Evolutionary conservation across 306 rosid genomes (phyloP).

Genomic region (Begonia masoniana): DNA sequence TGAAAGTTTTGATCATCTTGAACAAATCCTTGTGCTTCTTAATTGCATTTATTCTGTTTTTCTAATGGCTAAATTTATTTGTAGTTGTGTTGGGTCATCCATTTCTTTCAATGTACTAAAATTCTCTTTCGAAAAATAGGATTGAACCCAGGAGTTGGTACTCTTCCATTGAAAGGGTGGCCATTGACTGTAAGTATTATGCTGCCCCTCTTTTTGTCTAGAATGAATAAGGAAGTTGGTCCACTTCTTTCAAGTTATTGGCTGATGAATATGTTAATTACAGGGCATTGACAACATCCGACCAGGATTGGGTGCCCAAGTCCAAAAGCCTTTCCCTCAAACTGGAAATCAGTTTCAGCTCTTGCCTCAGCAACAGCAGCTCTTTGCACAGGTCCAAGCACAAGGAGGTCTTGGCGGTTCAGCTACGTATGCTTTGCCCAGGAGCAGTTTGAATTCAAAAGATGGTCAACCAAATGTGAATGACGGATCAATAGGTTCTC

Average conservation of each 20-base stretch:
- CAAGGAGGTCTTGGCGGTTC: conserved; percentile 61
- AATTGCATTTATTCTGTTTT: too few relatives aligned
- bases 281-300: conserved; percentile 83
- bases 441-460: conserved; percentile 56
- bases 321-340: conserved; percentile 80
- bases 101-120: background rate
- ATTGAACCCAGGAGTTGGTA: conserved; percentile 60
- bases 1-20: too few relatives aligned
- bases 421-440: conserved; percentile 39
- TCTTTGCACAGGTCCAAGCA: conserved; percentile 80
- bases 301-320: conserved; percentile 75
- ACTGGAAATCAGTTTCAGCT: conserved; percentile 75
- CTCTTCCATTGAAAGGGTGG: conserved; percentile 89
- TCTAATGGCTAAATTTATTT: too few relatives aligned
- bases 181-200: conserved; percentile 73
- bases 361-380: conserved; percentile 58
- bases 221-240: conserved; percentile 7
- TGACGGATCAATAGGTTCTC: conserved; percentile 84
- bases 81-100: too few relatives aligned
- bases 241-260: conserved; percentile 13
- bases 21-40: too few relatives aligned
- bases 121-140: conserved; percentile 31
- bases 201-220: too few relatives aligned
- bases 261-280: conserved; percentile 9
- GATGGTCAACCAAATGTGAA: conserved; percentile 56